Evolutionary conservation across 108 stramenopile genomes (phyloP).

Genomic region (Pseudonitzschia pungens): DNA sequence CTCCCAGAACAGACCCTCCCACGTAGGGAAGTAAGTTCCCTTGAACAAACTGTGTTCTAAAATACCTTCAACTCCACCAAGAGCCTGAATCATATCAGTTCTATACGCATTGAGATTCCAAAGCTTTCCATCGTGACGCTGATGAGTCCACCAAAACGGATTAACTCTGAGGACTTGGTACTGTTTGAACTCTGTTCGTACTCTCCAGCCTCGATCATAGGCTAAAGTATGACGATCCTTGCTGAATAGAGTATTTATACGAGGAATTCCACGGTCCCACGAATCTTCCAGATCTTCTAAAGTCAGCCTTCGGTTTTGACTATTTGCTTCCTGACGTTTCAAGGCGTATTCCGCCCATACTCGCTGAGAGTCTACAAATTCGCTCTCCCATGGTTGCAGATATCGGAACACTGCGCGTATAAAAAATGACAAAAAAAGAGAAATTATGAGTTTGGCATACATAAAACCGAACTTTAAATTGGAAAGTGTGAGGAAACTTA

Average conservation of each 20-base stretch:
- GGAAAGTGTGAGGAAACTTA: background rate
- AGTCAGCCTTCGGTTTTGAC: conserved; percentile 97
- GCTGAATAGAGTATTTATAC: conserved; percentile 98
- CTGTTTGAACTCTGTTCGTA: conserved; percentile 96
- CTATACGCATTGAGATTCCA: conserved; percentile 99
- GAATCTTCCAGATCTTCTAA: conserved; percentile 99
- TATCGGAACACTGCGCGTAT: conserved; percentile 83
- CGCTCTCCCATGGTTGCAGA: conserved; percentile 98
- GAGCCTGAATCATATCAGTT: conserved; percentile 99
- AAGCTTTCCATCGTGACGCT: conserved; percentile 98
- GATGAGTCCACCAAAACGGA: conserved; percentile 99
- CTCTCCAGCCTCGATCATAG: conserved; percentile 98
- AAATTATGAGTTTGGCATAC: background rate
- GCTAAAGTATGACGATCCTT: conserved; percentile 96
- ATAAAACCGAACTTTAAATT: background rate
- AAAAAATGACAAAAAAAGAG: background rate
- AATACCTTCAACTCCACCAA: conserved; percentile 98
- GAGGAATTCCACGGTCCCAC: conserved; percentile 99
- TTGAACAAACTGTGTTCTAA: conserved; percentile 99
- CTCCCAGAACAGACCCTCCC: conserved; percentile 99
- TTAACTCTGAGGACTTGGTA: conserved; percentile 95
- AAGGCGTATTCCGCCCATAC: conserved; percentile 99
- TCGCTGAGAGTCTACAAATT: conserved; percentile 98
- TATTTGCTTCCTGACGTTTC: conserved; percentile 98
- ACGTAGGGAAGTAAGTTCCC: conserved; percentile 99